Evolutionary conservation across 306 rosid genomes (phyloP).

Genomic region (Fagus crenata): DNA sequence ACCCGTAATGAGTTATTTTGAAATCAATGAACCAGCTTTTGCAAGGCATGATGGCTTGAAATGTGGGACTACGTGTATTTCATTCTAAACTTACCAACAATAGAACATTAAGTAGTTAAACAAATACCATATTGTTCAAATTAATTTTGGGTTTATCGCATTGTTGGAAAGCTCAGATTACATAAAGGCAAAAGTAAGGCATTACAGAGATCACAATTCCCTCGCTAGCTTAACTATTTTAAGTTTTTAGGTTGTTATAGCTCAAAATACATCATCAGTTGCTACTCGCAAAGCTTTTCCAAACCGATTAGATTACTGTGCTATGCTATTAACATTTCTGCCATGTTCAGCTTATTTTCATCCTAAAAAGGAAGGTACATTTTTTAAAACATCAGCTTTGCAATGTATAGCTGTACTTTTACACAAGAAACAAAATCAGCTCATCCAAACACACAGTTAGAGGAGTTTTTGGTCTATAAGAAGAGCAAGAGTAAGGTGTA

Average conservation of each 20-base stretch:
- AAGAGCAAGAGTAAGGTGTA: not conserved
- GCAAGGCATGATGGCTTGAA: not conserved
- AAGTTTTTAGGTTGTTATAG: not conserved
- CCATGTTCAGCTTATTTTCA: too few relatives aligned
- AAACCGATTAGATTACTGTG: not conserved
- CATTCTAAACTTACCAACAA: not conserved
- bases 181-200: not conserved
- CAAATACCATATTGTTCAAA: not conserved
- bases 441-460: not conserved
- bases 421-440: too few relatives aligned
- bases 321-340: not conserved
- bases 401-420: too few relatives aligned
- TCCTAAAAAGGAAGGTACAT: too few relatives aligned
- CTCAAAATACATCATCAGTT: slow-evolving; percentile 2
- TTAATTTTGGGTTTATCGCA: not conserved
- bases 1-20: not conserved
- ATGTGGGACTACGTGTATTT: not conserved
- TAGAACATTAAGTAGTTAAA: not conserved
- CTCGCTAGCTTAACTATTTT: not conserved
- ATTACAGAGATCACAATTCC: not conserved
- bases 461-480: not conserved
- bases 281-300: not conserved
- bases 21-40: not conserved
- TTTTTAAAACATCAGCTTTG: too few relatives aligned
- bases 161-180: not conserved